A percentile compares a stretch with the other conserved stretches of the same genome.
These are phyloP conservation scores for Leccinum fibrillosum DNA, from an alignment of 768 basidiomycete genomes.

Conservation along the genomic window DNA sequence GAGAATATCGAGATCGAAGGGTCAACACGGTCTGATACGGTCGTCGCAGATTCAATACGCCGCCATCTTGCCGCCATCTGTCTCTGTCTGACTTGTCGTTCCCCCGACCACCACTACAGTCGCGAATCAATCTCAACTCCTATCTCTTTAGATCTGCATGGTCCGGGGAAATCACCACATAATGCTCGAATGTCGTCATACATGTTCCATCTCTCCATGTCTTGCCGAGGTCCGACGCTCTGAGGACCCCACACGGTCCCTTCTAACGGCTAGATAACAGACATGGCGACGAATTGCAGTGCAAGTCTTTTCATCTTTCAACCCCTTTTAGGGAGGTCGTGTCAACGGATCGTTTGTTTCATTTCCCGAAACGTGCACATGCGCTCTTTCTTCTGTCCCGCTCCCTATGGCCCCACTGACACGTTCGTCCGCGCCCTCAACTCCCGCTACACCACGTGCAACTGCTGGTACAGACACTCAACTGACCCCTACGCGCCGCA, in stretches of 20 bases:
- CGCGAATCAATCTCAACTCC: neutral
- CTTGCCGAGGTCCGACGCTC: neutral
- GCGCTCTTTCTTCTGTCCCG: neutral
- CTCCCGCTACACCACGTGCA: conserved; percentile 22
- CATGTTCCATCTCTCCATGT: neutral
- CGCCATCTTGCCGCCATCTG: neutral
- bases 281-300: neutral
- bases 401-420: conserved; percentile 22
- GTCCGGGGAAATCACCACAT: neutral
- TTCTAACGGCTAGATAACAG: neutral
- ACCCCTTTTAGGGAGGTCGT: neutral
- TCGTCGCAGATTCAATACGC: neutral
- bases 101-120: neutral
- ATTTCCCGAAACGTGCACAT: neutral
- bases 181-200: neutral
- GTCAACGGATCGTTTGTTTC: neutral
- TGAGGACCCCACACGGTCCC: neutral
- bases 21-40: conserved; percentile 1
- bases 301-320: neutral
- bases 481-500: conserved; percentile 43
- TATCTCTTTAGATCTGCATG: neutral
- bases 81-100: neutral
- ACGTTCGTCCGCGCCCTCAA: conserved; percentile 31
- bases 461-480: conserved; percentile 5
- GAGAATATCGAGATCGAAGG: conserved; percentile 1